Conservation (phyloP, 1,139 yeast species). For the Geotrichum macrosporum region DNA sequence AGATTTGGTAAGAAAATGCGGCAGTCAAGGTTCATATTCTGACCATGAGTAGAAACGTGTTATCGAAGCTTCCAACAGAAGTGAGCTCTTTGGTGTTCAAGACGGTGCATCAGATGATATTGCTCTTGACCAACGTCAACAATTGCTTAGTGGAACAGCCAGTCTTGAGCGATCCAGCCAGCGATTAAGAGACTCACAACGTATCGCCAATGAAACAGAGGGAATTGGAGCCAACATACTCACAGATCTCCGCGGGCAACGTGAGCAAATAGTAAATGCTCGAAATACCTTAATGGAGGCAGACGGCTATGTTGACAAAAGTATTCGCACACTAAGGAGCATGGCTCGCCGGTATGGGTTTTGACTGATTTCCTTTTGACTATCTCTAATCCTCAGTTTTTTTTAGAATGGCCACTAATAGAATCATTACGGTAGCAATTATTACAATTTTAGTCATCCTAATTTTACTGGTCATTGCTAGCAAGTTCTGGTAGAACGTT, state of each 20-base stretch:
- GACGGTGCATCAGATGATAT: constrained; percentile 42
- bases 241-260: constrained; percentile 82
- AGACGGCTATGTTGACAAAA: constrained; percentile 86
- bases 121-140: constrained; percentile 72
- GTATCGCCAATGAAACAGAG: constrained; percentile 91
- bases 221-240: constrained; percentile 85
- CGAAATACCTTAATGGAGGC: constrained; percentile 84
- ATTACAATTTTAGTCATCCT: constrained; percentile 81
- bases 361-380: no score
- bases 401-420: constrained; percentile 81
- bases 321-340: constrained; percentile 76
- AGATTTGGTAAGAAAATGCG: constrained; percentile 51
- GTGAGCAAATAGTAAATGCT: constrained; percentile 85
- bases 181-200: constrained; percentile 78
- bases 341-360: constrained; percentile 73
- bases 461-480: constrained; percentile 78
- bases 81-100: constrained; percentile 62
- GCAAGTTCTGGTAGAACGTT: constrained; percentile 62
- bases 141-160: constrained; percentile 71
- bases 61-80: constrained; percentile 55
- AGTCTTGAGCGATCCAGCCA: constrained; percentile 80
- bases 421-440: constrained; percentile 89
- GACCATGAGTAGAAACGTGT: constrained; percentile 45
- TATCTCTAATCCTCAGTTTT: constrained; percentile 2
- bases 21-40: constrained; percentile 51